Conservation (phyloP, 345 rosid genomes). For the Rhodamnia argentea region DNA sequence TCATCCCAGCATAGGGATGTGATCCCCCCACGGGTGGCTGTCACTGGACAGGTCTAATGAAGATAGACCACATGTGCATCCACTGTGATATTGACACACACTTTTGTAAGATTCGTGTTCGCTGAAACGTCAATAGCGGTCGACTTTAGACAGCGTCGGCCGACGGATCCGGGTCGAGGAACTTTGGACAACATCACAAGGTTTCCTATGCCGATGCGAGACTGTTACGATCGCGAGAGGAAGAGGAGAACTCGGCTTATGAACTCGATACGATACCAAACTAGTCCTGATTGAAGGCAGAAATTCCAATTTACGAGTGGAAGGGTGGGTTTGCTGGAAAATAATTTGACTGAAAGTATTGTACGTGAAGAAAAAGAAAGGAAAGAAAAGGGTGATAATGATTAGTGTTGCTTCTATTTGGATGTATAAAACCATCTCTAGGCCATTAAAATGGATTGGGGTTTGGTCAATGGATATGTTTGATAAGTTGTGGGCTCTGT, state of each 20-base stretch:
- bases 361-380: neutral
- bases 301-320: neutral
- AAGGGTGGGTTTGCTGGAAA: neutral
- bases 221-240: neutral
- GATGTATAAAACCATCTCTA: neutral
- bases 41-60: neutral
- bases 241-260: neutral
- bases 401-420: neutral
- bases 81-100: neutral
- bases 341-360: neutral
- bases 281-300: neutral
- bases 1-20: neutral
- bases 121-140: neutral
- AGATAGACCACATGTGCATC: neutral
- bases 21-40: neutral
- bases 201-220: neutral
- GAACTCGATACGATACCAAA: neutral
- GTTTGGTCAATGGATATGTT: neutral
- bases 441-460: neutral
- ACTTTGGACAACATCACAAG: neutral
- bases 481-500: neutral
- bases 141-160: neutral
- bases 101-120: neutral
- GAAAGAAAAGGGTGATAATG: neutral
- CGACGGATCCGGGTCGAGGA: neutral